Evolutionary conservation across 2,329 filamentous ascomycete genomes (phyloP), one percentile per base, ranked within the genome.

Genomic region (Colletotrichum somersetense): DNA sequence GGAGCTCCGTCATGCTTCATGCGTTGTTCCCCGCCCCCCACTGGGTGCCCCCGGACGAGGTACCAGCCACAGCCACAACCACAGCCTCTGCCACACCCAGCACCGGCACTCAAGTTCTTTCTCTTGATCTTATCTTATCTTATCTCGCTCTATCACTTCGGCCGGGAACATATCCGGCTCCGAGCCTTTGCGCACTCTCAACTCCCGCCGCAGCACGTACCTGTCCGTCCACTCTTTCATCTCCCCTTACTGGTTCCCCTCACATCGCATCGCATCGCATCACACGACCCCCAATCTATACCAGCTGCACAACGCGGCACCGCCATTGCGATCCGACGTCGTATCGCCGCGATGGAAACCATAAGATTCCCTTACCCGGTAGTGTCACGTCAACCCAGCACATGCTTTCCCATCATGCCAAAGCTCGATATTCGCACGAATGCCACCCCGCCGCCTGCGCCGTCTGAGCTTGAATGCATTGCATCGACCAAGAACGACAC

Each of bases 1-100:
- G 35, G 52, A 72, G 66, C 69, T 72, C 69, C 66, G n/a, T 64
- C 66, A 64, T 72, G 69, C 69, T 67, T 72, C 59, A 68, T 71
- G 68, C 64, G 65, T 62, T 26, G 56, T 62, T 38, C 42, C 68
- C 57, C 52, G 55, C 63, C 30, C 33, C 40, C 40, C 56, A 44
- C 42, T 23, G 14, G 16, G 64, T 20, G 12, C 50, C 26, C 26
- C 61, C 40, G 62, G 42, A 23, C 2, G n/a, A 50, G 20, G 20
- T 52, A 4, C 8, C 33, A 69, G 65, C 69, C 69, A 72, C 53
- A 68, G 26, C n/a, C n/a, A 30, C 3, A 30, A 3, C 3, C 58
- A 38, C 58, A 30, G 35, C 52, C 58, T 26, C n/a, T 5, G 65
- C 69, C 58, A 64, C 53, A 12, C 1, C 7, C 38, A 12, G 7